Evolutionary conservation across 768 basidiomycete species (phyloP).

Genomic region (Pleurotus cornucopiae): DNA sequence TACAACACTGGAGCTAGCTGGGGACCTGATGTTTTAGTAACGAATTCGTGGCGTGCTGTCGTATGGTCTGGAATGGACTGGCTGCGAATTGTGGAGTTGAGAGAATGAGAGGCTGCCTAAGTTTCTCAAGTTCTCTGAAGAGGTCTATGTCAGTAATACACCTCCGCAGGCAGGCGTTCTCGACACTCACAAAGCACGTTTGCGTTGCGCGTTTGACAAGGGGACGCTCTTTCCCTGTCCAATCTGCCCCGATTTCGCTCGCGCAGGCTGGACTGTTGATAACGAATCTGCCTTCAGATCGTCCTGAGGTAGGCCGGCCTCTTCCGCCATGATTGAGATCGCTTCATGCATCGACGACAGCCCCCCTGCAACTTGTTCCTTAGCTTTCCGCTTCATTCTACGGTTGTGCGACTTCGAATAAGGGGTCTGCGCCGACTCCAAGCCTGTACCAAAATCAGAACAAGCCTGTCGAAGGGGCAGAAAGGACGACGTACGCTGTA

Average conservation of each 20-base stretch:
- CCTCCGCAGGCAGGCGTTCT: slow-evolving; percentile 6
- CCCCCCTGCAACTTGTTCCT: slow-evolving; percentile 51
- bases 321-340: slow-evolving; percentile 44
- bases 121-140: slow-evolving; percentile 57
- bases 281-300: slow-evolving; percentile 12
- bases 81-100: slow-evolving; percentile 59
- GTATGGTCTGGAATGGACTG: slow-evolving; percentile 76
- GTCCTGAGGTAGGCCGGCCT: slow-evolving; percentile 14
- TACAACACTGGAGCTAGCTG: slow-evolving; percentile 2
- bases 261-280: slow-evolving; percentile 13
- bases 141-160: slow-evolving; percentile 3
- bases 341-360: slow-evolving; percentile 48
- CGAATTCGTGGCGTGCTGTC: slow-evolving; percentile 77
- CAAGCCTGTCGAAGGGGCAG: not conserved
- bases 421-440: slow-evolving; percentile 45
- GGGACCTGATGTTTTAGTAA: slow-evolving; percentile 46
- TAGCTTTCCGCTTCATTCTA: slow-evolving; percentile 66
- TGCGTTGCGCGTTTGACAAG: slow-evolving; percentile 61
- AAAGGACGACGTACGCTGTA: slow-evolving; percentile 45
- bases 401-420: slow-evolving; percentile 73
- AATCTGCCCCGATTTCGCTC: slow-evolving; percentile 48
- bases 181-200: slow-evolving; percentile 57
- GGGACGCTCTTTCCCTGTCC: slow-evolving; percentile 60
- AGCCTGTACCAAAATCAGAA: slow-evolving; percentile 28
- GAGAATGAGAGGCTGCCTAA: slow-evolving; percentile 68